Conservation (phyloP, 768 basidiomycete species). For the Amanita rimosa region DNA sequence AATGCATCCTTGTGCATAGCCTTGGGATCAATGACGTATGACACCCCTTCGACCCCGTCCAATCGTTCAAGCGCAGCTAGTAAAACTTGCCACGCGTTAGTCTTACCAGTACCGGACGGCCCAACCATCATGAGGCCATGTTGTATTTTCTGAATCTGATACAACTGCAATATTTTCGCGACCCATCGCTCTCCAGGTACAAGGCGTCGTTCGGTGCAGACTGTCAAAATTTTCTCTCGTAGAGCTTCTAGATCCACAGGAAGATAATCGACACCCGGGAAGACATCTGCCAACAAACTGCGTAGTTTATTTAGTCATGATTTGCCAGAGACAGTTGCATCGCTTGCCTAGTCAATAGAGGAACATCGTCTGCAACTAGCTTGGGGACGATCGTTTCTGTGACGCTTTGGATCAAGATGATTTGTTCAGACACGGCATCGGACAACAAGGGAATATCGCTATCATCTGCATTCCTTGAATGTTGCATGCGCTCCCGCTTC, state of each 20-base stretch:
- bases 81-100: conserved; percentile 92
- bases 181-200: conserved; percentile 85
- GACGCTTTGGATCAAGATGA: conserved; percentile 96
- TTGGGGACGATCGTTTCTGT: conserved; percentile 98
- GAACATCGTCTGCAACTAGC: conserved; percentile 93
- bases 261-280: conserved; percentile 88
- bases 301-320: background rate
- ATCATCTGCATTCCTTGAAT: conserved; percentile 27
- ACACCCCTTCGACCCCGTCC: conserved; percentile 84
- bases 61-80: conserved; percentile 83
- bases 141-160: conserved; percentile 99
- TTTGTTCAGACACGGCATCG: conserved; percentile 76
- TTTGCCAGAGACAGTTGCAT: background rate
- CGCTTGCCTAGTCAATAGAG: conserved; percentile 77
- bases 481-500: conserved; percentile 79
- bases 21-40: conserved; percentile 98
- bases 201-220: conserved; percentile 81
- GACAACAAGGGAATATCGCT: conserved; percentile 41
- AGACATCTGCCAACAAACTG: conserved; percentile 91
- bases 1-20: conserved; percentile 98
- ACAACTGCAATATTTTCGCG: conserved; percentile 91
- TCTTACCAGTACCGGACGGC: conserved; percentile 93
- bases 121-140: conserved; percentile 99
- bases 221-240: conserved; percentile 73
- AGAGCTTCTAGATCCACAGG: conserved; percentile 84